phyloP scores from a whole-genome alignment of 768 basidiomycete species.

The Hemileccinum impolitum region DNA sequence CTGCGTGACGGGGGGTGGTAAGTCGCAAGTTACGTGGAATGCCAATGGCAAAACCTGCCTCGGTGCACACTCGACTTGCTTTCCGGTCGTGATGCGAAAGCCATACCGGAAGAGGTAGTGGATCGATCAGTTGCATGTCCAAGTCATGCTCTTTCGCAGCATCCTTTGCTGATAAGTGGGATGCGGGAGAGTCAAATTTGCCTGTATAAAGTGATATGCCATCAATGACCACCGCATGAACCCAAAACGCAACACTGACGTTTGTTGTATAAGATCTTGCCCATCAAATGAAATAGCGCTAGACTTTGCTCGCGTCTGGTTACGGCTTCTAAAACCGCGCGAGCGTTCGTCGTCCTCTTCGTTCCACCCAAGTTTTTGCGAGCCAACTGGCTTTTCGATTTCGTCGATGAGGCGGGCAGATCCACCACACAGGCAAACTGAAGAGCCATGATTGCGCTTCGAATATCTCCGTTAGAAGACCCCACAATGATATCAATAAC shows the following conservation, averaged over 20 bases:
- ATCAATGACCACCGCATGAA: not conserved
- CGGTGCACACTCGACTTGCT: conserved; percentile 71
- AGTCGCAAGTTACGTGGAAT: not conserved
- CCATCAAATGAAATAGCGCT: conserved; percentile 87
- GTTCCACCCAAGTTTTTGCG: conserved; percentile 25
- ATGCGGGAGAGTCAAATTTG: conserved; percentile 63
- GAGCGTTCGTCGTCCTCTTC: conserved; percentile 17
- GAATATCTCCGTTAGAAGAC: conserved; percentile 85
- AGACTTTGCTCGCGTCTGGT: conserved; percentile 84
- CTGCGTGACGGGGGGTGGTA: conserved; percentile 34
- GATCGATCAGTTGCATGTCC: conserved; percentile 53
- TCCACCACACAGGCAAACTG: conserved; percentile 73
- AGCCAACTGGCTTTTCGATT: conserved; percentile 28
- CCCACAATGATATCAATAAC: conserved; percentile 73
- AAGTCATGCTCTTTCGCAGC: conserved; percentile 55
- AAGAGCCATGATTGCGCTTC: conserved; percentile 89
- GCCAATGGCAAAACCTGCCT: conserved; percentile 44
- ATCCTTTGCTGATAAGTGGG: conserved; percentile 60
- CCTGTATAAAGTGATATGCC: conserved; percentile 40
- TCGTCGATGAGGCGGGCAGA: conserved; percentile 14
- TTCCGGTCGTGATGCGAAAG: conserved; percentile 58
- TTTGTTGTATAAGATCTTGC: conserved; percentile 94
- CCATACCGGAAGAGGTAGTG: conserved; percentile 55
- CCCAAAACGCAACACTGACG: conserved; percentile 40
- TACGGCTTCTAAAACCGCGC: conserved; percentile 62